Percentiles rank a stretch among this genome's conserved stretches.
Conservation (phyloP, 2,329 filamentous ascomycete genomes). For the Stachybotrys elegans region DNA sequence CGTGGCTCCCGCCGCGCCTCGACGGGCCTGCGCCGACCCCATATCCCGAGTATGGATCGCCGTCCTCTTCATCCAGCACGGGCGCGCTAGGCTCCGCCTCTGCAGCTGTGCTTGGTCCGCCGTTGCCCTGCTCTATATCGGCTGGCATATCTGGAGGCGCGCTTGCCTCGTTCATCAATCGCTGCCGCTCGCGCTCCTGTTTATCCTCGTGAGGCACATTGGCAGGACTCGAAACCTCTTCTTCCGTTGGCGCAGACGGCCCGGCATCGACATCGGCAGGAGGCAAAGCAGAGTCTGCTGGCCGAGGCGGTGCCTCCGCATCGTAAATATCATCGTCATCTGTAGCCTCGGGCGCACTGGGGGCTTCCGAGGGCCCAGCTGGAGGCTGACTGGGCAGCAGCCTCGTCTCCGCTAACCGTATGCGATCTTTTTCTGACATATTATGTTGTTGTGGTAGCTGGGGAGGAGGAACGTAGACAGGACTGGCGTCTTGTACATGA, state of each 20-base stretch:
- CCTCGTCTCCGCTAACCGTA: slow-evolving; percentile 71
- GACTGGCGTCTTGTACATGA: slow-evolving; percentile 20
- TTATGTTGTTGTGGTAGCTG: slow-evolving; percentile 53
- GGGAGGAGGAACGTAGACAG: slow-evolving; percentile 56
- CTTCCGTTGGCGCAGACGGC: slow-evolving; percentile 41
- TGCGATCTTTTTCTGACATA: slow-evolving; percentile 75
- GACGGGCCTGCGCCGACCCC: slow-evolving; percentile 20
- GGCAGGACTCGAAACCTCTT: slow-evolving; percentile 29
- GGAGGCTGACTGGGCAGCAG: slow-evolving; percentile 74
- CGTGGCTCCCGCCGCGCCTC: slow-evolving; percentile 6
- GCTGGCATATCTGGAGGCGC: slow-evolving; percentile 55
- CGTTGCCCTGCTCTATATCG: slow-evolving; percentile 37
- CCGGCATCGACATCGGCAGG: slow-evolving; percentile 14
- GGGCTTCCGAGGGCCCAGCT: slow-evolving; percentile 22
- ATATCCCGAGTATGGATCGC: slow-evolving; percentile 29
- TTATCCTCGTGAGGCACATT: slow-evolving; percentile 74
- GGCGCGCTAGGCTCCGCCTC: slow-evolving; percentile 51
- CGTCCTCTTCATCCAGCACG: slow-evolving; percentile 49
- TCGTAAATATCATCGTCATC: slow-evolving; percentile 48
- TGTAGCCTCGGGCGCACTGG: slow-evolving; percentile 26
- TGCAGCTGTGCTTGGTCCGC: slow-evolving; percentile 21
- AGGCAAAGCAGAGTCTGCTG: slow-evolving; percentile 10
- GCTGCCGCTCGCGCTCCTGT: slow-evolving; percentile 65
- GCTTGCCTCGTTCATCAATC: slow-evolving; percentile 60
- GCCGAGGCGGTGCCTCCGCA: slow-evolving; percentile 32